Evolutionary conservation across 345 rosid genomes (phyloP).

Genomic region (Heritiera littoralis): DNA sequence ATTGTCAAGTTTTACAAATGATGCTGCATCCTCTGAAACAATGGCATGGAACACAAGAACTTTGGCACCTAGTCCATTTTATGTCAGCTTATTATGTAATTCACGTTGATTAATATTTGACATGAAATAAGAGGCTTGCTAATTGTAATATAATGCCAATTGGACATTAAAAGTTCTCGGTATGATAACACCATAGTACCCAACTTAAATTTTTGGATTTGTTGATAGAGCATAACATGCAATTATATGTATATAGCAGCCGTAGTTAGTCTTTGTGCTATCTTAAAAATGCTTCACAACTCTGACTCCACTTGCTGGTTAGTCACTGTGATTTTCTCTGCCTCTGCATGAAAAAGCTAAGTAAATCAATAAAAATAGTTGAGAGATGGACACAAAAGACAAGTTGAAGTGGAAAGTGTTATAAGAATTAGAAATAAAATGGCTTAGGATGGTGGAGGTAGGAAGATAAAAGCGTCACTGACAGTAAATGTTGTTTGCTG

Average conservation of each 20-base stretch:
- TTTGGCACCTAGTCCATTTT: not conserved
- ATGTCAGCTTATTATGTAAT: not conserved
- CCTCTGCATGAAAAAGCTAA: not conserved
- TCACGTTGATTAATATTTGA: not conserved
- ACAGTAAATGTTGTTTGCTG: conserved; percentile 24
- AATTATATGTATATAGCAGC: not conserved
- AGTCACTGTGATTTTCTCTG: not conserved
- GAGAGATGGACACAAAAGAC: not conserved
- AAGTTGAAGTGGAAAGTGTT: not conserved
- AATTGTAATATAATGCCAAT: not conserved
- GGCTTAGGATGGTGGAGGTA: conserved; percentile 10
- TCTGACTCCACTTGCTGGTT: not conserved
- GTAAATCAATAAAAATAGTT: not conserved
- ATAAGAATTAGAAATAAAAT: not conserved
- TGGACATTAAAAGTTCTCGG: not conserved
- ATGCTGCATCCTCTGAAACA: not conserved
- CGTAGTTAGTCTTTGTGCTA: not conserved
- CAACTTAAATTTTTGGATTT: not conserved
- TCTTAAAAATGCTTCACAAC: not conserved
- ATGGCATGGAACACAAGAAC: not conserved
- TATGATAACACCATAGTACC: not conserved
- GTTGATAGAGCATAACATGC: not conserved
- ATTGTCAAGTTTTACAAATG: not conserved
- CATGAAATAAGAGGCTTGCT: not conserved
- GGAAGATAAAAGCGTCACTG: conserved; percentile 10